These are phyloP conservation scores for Perkinsus olseni DNA, from an alignment of 169 alveolate genomes.

Conservation along the genomic window DNA sequence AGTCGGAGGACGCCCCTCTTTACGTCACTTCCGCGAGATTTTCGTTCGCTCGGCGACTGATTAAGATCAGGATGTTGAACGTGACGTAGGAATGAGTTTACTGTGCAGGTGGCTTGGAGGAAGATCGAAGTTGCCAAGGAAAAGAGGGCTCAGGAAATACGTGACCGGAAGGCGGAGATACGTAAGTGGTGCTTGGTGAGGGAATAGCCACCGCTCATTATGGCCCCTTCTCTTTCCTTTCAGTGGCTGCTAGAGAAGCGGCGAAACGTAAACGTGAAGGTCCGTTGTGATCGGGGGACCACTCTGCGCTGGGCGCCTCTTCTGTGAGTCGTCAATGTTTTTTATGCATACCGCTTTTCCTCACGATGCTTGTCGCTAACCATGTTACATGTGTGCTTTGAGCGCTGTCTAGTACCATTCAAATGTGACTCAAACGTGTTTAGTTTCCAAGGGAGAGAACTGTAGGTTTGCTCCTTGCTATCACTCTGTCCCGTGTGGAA, in stretches of 20 bases:
- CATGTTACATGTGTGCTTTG: no score
- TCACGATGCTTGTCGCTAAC: no score
- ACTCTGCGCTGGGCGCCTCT: neutral
- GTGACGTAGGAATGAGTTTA: no score
- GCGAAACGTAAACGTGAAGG: neutral
- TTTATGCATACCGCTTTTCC: no score
- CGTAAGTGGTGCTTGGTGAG: neutral
- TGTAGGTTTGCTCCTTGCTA: no score
- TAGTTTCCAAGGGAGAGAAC: no score
- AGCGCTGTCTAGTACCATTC: no score
- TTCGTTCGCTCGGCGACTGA: no score
- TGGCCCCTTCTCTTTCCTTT: neutral
- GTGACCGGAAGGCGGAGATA: neutral
- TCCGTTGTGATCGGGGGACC: neutral
- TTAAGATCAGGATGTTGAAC: no score
- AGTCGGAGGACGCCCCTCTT: neutral
- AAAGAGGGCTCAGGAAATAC: neutral
- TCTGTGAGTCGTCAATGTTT: no score
- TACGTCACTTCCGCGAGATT: neutral
- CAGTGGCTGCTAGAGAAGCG: neutral
- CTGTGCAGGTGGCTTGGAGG: neutral
- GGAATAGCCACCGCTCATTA: neutral
- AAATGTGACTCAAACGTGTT: no score
- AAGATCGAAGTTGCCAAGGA: neutral
- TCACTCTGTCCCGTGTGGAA: no score